Base-by-base conservation (phyloP, 495 filamentous ascomycete species). In the Cladorrhinum samala region DNA sequence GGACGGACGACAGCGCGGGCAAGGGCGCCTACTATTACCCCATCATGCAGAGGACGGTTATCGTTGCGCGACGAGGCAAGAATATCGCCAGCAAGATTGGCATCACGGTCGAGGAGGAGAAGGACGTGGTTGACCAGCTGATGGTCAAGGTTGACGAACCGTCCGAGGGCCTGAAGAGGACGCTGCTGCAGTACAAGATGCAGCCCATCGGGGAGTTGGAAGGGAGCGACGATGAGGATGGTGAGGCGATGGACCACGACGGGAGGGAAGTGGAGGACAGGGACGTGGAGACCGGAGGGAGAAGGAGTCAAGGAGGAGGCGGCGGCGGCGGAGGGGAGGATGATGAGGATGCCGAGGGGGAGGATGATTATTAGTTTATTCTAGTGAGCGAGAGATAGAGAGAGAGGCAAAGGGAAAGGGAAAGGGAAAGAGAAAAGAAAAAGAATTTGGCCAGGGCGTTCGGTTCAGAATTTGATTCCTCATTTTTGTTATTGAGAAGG, bases 1-100 rank as follows among this genome's bases (percentile, higher is more conserved):
- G 54, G 38, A 24, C 7, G 46, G 37, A 63, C 46, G 68, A 64
- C 58, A 61, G 64, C 42, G 55, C 67, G 25, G 74, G 81, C 53
- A 82, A 82, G 62, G 93, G 80, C 17, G 91, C 88, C 8, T 96
- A 88, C 69, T 96, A 91, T 66, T 97, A 96, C 60, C 90, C 91
- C 0, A 81, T 97, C 56, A 70, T 88, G 49, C 86, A 89, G 69
- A 84, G 75, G 19, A 75, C 71, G 50, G 67, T 70, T 20, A 75
- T 84, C 56, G 69, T 74, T 52, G 78, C 74, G 25, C 77, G 81
- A 66, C 72, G 81, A 46, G 72, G 68, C 49, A 80, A 75, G 67
- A 79, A 78, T 55, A 80, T 81, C 58, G 69, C 73, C 27, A 67
- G 72, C 44, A 77, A 63, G 19, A 68, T 69, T 9, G 70, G 69